A percentile compares a stretch with the other conserved stretches of the same genome.
Conservation (phyloP, 2,329 filamentous ascomycete genomes). For the Grosmannia serpens region DNA sequence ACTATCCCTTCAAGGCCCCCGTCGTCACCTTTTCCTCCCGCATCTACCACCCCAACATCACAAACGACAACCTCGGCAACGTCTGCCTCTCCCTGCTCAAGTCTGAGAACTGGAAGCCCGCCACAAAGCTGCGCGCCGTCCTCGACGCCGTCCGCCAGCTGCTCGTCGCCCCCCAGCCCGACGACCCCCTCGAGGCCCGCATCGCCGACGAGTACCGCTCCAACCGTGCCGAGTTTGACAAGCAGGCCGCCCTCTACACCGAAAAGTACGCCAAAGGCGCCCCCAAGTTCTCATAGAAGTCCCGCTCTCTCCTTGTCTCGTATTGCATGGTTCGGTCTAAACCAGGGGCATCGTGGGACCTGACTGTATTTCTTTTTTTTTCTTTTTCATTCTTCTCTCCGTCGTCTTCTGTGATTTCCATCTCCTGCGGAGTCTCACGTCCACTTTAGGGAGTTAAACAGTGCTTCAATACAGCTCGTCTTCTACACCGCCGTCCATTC, state of each 20-base stretch:
- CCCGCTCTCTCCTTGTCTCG: not conserved
- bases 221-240: slow-evolving; percentile 58
- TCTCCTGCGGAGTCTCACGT: not conserved
- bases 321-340: not conserved
- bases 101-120: slow-evolving; percentile 84
- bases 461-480: too few species aligned
- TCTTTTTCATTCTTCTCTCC: not conserved
- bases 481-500: too few species aligned
- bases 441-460: too few species aligned
- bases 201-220: slow-evolving; percentile 77
- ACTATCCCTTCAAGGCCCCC: slow-evolving; percentile 87
- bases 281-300: slow-evolving; percentile 3
- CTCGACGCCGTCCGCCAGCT: slow-evolving; percentile 66
- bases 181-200: slow-evolving; percentile 76
- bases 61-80: slow-evolving; percentile 71
- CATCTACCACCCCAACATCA: slow-evolving; percentile 92
- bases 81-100: slow-evolving; percentile 82
- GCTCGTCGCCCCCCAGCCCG: slow-evolving; percentile 70
- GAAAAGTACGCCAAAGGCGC: slow-evolving; percentile 52
- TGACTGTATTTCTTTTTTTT: not conserved
- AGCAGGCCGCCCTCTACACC: slow-evolving; percentile 64
- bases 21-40: slow-evolving; percentile 71
- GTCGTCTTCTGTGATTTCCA: not conserved
- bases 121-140: slow-evolving; percentile 62
- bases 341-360: not conserved